These are phyloP conservation scores for Phialophora tarda DNA, from an alignment of 2,329 filamentous ascomycete genomes.

Conservation along the genomic window DNA sequence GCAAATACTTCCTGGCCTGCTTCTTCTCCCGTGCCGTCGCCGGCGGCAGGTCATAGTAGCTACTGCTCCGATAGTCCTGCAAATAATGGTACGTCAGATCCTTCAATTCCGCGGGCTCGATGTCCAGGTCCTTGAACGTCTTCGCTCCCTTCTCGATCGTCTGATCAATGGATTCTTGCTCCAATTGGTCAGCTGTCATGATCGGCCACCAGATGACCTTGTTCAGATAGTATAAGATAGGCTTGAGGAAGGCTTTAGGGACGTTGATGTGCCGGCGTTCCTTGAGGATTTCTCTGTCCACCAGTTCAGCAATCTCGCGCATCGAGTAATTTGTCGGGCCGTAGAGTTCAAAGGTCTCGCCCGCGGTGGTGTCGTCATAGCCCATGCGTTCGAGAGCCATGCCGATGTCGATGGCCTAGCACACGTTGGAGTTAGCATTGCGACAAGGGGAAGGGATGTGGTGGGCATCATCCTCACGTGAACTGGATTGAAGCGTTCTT, in stretches of 20 bases:
- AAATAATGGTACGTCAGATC: conserved; percentile 92
- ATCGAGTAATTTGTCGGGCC: conserved; percentile 92
- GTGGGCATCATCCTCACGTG: conserved; percentile 64
- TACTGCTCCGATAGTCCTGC: conserved; percentile 86
- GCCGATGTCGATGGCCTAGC: conserved; percentile 83
- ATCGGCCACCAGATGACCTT: conserved; percentile 87
- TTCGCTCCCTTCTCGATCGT: conserved; percentile 87
- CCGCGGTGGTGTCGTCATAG: conserved; percentile 86
- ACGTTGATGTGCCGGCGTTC: conserved; percentile 88
- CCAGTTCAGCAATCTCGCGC: conserved; percentile 81
- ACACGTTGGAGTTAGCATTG: not conserved
- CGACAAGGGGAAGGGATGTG: not conserved
- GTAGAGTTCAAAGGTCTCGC: conserved; percentile 91
- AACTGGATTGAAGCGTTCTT: conserved; percentile 87
- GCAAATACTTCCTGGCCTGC: conserved; percentile 96
- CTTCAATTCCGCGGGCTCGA: conserved; percentile 84
- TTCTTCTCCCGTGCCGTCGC: conserved; percentile 92
- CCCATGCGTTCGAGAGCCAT: conserved; percentile 87
- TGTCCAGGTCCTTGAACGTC: conserved; percentile 92
- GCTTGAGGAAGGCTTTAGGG: conserved; percentile 79
- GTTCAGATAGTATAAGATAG: conserved; percentile 75
- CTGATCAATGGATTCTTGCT: conserved; percentile 92
- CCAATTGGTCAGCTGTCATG: conserved; percentile 77
- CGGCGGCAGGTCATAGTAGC: conserved; percentile 91
- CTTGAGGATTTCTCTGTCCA: conserved; percentile 92